Evolutionary conservation across 768 basidiomycete genomes (phyloP), one percentile per base, ranked within the genome.

Genomic region (Pulveroboletus sp.): DNA sequence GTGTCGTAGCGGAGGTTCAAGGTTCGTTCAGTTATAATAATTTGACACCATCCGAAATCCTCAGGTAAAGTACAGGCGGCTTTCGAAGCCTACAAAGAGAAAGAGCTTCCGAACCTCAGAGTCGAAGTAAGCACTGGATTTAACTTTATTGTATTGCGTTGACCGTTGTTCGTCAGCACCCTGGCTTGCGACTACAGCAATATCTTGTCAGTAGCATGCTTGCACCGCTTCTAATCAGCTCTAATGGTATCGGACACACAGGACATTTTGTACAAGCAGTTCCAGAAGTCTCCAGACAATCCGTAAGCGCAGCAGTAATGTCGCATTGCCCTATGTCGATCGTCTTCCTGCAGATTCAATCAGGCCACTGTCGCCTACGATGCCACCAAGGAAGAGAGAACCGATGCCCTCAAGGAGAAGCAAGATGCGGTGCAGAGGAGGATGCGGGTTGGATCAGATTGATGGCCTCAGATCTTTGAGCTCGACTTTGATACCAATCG

Each of bases 251-350:
- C 31, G 13, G 18, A 7, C 31, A 8, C 47, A 55, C 63, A 92
- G 81, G 93, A 97, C 52, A 70, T 93, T 43, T 71, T 96, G 42
- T 86, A 81, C 80, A 96, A 95, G 71, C 83, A 91, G 67, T 97
- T 97, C 82, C 90, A 96, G 69, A 97, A 96, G 69, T 85, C 89
- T 2, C 90, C 93, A 0, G 93, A 96, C 54, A 96, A 96, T 69
- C 89, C 93, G 93, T 94, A 71, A 63, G 86, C 32, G 5, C 13
- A 17, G 33, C 5, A 21, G 41, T 36, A 15, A 30, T 43, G 39
- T 43, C 49, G 43, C 48, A 57, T 41, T 24, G 56, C 49, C 32
- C 15, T 15, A 53, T 44, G 28, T 40, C 31, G 41, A 53, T 43
- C 46, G 17, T 39, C 32, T 13, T 27, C 42, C 8, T 27, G 17